Evolutionary conservation across 1,284 basidiomycete species (phyloP), one percentile per base, ranked within the genome.

Genomic region (Limonomyces culmigenus): DNA sequence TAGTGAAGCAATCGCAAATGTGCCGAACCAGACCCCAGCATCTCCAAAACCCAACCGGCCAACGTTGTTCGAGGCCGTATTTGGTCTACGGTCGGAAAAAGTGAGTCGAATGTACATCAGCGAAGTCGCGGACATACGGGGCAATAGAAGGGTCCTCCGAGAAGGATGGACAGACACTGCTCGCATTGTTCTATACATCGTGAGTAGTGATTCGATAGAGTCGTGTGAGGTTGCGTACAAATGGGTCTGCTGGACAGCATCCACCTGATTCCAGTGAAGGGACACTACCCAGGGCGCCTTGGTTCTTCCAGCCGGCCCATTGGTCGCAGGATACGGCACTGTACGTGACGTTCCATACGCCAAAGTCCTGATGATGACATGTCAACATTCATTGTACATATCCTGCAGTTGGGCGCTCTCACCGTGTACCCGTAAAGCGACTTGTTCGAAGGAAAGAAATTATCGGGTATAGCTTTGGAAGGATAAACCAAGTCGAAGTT

Each of bases 401-500:
- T 27, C 25, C n/a, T n/a, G 10, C 8, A n/a, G 25, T 8, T n/a
- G n/a, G 8, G 13, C 17, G 10, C 13, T 52, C 61, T 41, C 43
- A 69, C n/a, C n/a, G n/a, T n/a, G n/a, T n/a, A n/a, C n/a, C 76
- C 62, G 53, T 76, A 66, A 48, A 75, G 48, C 11, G 67, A 51
- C 41, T 51, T 61, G 46, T 84, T 60, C 3, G 74, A 78, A 0
- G 79, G 80, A 47, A 81, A 84, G 48, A 81, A 84, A 45, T 70
- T 59, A 36, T 59, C 50, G 17, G 78, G 65, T 42, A 84, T 80
- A 17, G 75, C 70, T n/a, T 51, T 44, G 8, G 79, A 81, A 3
- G 80, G 79, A 53, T 63, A 84, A 20, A 75, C 70, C 38, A 84
- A 66, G 50, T 84, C 79, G 50, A 84, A 84, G 47, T 84, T 84